Conservation (phyloP, 1,284 basidiomycete species). For the Pseudozyma tsukubaensis region DNA sequence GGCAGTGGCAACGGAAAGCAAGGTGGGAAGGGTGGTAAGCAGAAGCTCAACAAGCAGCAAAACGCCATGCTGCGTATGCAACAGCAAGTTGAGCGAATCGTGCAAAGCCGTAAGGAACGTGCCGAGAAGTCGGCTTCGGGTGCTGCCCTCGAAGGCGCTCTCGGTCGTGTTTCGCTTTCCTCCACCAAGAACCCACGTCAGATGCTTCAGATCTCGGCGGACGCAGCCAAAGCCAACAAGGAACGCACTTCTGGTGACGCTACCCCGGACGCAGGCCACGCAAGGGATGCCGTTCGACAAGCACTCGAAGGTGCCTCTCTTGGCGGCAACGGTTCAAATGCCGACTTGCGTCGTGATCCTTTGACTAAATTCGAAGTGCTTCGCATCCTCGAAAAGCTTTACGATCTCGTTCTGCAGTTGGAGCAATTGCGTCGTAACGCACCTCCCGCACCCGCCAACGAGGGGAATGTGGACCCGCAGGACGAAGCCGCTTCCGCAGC, state of each 20-base stretch:
- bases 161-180: conserved; percentile 90
- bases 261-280: conserved; percentile 38
- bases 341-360: conserved; percentile 69
- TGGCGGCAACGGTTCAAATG: conserved; percentile 71
- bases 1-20: conserved; percentile 24
- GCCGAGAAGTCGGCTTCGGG: conserved; percentile 61
- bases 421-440: conserved; percentile 88
- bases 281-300: conserved; percentile 59
- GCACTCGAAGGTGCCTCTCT: conserved; percentile 62
- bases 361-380: conserved; percentile 83
- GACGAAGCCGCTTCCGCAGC: conserved; percentile 44
- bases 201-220: conserved; percentile 83
- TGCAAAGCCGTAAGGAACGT: conserved; percentile 85
- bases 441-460: conserved; percentile 71
- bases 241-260: conserved; percentile 20
- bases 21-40: conserved; percentile 45
- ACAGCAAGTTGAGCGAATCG: conserved; percentile 94
- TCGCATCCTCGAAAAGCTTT: conserved; percentile 84
- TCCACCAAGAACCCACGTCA: conserved; percentile 94
- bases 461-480: conserved; percentile 68
- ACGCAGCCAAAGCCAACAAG: conserved; percentile 37
- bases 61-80: conserved; percentile 98
- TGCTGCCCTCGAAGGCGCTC: conserved; percentile 83
- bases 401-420: conserved; percentile 83
- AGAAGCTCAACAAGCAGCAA: conserved; percentile 72